Evolutionary conservation across 306 rosid species (phyloP).

Genomic region (Quillaja saponaria): DNA sequence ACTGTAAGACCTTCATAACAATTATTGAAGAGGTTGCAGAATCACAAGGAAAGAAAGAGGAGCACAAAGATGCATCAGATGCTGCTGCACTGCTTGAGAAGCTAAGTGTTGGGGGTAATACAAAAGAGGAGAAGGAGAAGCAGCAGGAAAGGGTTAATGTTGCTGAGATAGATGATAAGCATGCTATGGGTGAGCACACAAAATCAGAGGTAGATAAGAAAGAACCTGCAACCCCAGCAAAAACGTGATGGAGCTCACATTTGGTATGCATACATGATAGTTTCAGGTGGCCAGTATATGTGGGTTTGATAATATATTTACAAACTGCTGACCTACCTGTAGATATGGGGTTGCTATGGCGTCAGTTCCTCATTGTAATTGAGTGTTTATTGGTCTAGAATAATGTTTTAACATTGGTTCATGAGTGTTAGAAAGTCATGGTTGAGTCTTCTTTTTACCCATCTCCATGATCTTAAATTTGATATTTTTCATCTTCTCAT

Average conservation of each 20-base stretch:
- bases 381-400: not conserved
- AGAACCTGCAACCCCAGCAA: not conserved
- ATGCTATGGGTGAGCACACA: not conserved
- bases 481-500: too few relatives aligned
- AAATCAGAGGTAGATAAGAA: not conserved
- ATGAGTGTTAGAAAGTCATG: not conserved
- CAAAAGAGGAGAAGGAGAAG: not conserved
- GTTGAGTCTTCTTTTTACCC: not conserved
- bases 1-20: conserved; percentile 16
- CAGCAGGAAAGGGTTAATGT: not conserved
- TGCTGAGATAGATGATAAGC: not conserved
- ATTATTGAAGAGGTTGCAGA: conserved; percentile 18
- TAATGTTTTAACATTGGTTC: not conserved
- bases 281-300: not conserved
- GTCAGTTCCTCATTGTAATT: not conserved
- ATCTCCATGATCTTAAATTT: too few relatives aligned
- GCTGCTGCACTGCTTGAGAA: not conserved
- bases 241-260: not conserved
- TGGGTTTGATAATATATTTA: not conserved
- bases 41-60: conserved; percentile 15
- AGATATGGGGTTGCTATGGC: not conserved
- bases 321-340: not conserved
- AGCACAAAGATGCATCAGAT: not conserved
- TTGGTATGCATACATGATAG: not conserved
- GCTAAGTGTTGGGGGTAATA: not conserved